These are phyloP conservation scores for Naganishia onofrii DNA, from an alignment of 768 basidiomycete genomes.

Conservation along the genomic window DNA sequence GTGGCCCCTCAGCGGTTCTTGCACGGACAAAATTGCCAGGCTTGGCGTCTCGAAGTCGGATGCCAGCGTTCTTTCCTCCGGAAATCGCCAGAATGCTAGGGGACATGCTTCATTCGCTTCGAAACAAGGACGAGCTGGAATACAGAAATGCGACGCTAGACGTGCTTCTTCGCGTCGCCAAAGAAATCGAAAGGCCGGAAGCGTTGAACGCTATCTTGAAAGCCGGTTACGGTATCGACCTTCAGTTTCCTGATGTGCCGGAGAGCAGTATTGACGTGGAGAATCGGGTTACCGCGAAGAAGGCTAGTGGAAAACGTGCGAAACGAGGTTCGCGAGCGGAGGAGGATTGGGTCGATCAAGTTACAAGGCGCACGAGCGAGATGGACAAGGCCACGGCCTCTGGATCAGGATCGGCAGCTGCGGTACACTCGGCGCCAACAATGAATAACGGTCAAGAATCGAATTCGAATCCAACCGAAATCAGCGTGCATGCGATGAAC, in stretches of 20 bases:
- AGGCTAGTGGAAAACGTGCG: constrained; percentile 4
- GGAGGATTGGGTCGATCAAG: constrained; percentile 23
- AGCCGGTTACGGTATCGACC: constrained; percentile 25
- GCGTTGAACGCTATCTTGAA: constrained; percentile 28
- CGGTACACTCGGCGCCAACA: not conserved
- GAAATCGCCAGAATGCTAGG: constrained; percentile 21
- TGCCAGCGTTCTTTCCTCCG: constrained; percentile 27
- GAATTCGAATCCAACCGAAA: not conserved
- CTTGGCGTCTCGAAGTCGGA: not conserved
- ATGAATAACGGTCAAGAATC: not conserved
- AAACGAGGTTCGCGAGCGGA: constrained; percentile 7
- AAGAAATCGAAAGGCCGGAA: constrained; percentile 21
- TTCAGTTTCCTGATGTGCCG: constrained; percentile 24
- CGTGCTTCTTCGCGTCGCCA: constrained; percentile 23
- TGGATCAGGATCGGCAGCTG: not conserved
- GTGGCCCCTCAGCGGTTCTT: not conserved
- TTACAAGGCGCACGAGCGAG: not conserved
- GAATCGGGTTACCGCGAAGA: constrained; percentile 1
- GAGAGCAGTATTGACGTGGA: not conserved
- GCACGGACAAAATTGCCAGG: not conserved
- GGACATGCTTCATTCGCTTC: constrained; percentile 12
- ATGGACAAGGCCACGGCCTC: not conserved
- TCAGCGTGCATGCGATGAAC: constrained; percentile 25
- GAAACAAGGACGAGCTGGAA: not conserved
- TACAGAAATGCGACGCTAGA: constrained; percentile 16